Evolutionary conservation across 768 basidiomycete species (phyloP).

Genomic region (Phylloporus scabripes): DNA sequence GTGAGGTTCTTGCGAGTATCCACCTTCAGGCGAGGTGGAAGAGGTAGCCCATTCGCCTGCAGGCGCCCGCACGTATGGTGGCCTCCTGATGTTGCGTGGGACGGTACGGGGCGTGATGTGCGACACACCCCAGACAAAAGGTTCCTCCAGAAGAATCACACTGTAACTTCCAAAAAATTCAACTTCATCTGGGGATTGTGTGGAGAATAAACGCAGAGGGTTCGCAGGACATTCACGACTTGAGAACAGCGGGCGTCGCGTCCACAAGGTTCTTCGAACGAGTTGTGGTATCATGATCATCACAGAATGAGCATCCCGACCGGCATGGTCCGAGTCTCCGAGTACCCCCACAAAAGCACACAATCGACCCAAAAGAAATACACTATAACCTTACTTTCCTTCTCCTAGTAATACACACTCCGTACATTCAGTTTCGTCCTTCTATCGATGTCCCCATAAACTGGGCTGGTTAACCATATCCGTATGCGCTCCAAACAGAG

Average conservation of each 20-base stretch:
- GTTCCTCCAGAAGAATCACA: slow-evolving; percentile 61
- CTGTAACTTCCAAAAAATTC: slow-evolving; percentile 48
- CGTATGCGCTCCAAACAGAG: no score
- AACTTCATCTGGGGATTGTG: slow-evolving; percentile 2
- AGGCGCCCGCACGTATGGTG: slow-evolving; percentile 41
- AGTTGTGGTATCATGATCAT: slow-evolving; percentile 2
- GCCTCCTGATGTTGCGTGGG: slow-evolving; percentile 49
- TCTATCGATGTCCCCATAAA: no score
- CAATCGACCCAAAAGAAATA: no score
- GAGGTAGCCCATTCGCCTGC: not conserved
- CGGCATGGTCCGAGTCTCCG: no score
- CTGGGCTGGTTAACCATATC: no score
- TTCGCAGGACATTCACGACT: no score
- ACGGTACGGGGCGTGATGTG: slow-evolving; percentile 56
- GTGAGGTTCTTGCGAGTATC: slow-evolving; percentile 1
- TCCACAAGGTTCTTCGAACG: not conserved
- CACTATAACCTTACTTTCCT: no score
- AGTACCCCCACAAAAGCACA: no score
- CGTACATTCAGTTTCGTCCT: no score
- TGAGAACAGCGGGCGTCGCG: not conserved
- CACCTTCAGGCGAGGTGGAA: not conserved
- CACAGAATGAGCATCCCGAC: not conserved
- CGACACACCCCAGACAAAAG: slow-evolving; percentile 56
- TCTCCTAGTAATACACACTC: no score
- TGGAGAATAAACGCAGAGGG: slow-evolving; percentile 6